Percentiles rank a stretch among this genome's conserved stretches.
phyloP scores from a whole-genome alignment of 179 eudicot genomes.

The Beta macrorhiza region DNA sequence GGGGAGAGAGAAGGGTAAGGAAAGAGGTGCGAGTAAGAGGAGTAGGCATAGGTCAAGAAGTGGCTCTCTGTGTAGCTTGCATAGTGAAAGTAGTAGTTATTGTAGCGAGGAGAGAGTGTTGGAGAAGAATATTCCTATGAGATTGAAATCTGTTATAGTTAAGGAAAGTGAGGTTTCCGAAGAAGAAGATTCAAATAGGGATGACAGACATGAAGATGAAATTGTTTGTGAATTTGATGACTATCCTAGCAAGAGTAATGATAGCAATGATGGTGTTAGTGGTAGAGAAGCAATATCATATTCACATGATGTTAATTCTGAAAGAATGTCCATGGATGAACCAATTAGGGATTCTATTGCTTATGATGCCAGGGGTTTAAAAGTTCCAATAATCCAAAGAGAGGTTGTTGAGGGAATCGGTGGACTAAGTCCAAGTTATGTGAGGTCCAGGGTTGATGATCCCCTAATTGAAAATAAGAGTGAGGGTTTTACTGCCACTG shows the following conservation, averaged over 20 bases:
- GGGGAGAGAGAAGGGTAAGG: conserved; percentile 32
- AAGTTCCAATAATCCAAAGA: conserved; percentile 12
- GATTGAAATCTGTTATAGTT: conserved; percentile 72
- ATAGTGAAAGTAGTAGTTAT: conserved; percentile 30
- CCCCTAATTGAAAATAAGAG: conserved; percentile 20
- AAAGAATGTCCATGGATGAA: conserved; percentile 29
- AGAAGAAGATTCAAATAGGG: conserved; percentile 34
- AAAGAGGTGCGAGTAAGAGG: conserved; percentile 28
- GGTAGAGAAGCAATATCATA: conserved; percentile 34
- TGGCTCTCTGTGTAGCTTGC: conserved; percentile 39
- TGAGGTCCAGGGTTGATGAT: conserved; percentile 11
- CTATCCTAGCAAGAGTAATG: conserved; percentile 64
- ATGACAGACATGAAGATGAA: conserved; percentile 64
- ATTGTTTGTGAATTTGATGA: conserved; percentile 60
- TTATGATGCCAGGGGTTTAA: conserved; percentile 26
- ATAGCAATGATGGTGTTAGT: conserved; percentile 52
- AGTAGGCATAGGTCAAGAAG: conserved; percentile 42
- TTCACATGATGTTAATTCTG: conserved; percentile 29
- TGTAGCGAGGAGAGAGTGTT: conserved; percentile 29
- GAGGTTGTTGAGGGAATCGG: conserved; percentile 21
- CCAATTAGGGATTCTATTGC: conserved; percentile 27
- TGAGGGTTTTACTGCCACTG: conserved; percentile 28
- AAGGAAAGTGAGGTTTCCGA: conserved; percentile 34
- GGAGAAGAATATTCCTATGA: conserved; percentile 41
- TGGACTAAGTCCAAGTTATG: conserved; percentile 17